Base-by-base conservation (phyloP, 371 early-diverging fungal genomes). In the Massospora cicadina region DNA sequence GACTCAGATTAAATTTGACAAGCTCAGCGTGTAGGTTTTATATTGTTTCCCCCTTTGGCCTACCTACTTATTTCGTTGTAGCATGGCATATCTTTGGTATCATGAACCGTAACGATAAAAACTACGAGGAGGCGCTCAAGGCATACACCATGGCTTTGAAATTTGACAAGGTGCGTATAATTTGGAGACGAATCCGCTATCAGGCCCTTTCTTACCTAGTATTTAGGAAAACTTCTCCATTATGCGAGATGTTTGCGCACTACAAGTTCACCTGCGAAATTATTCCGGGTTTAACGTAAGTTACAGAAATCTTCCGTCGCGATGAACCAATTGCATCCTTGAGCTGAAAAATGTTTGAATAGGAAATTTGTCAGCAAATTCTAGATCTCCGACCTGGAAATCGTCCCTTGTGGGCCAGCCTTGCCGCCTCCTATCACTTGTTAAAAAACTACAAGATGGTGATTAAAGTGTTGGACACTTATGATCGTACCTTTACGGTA, bases 61-160 rank as follows among this genome's bases (percentile, higher is more conserved):
- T n/a, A n/a, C n/a, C n/a, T n/a, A 7, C 13, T 1, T 12, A 10
- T 23, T 13, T 29, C 12, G 65, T 32, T 23, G 32, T 69, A 91
- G 89, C 89, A 73, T 98, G 98, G 98, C 97, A 98, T 70, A 91
- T 96, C 12, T 90, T 83, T 69, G 98, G 98, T 31, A 75, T 98
- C 43, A 71, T 93, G 67, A 80, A 95, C 69, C 87, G 96, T 54
- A 79, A 81, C 25, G 96, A 95, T 72, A 88, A 86, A 72, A 93
- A 96, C 72, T 95, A 91, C 70, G 89, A 82, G 59, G 93, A 96
- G 74, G 93, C 95, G 1, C 75, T 88, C 55, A 91, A 89, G 72
- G 92, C 95, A 71, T 98, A 95, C 73, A 75, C 80, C 10, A 81
- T 90, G 57, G 92, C 98, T 17, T 76, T 94, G 55, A 89, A 84